These are phyloP conservation scores for Colletotrichum sp. DNA, from an alignment of 2,329 filamentous ascomycete genomes.

Conservation along the genomic window DNA sequence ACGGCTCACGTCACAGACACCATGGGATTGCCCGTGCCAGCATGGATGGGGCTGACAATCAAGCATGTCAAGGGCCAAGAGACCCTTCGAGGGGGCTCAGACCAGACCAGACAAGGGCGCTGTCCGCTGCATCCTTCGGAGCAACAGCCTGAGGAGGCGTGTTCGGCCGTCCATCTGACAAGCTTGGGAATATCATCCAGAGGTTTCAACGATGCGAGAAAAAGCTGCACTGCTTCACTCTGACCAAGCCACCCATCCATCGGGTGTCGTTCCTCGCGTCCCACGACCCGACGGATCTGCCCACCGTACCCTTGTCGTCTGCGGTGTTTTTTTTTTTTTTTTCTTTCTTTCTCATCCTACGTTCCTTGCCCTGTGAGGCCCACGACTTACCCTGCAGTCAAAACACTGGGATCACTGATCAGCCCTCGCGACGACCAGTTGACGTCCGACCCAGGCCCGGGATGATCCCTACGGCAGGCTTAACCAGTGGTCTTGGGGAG, in stretches of 20 bases:
- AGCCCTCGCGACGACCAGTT: not conserved
- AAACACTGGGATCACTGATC: constrained; percentile 9
- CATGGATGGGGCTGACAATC: constrained; percentile 1
- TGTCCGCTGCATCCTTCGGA: constrained; percentile 5
- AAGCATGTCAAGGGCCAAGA: not conserved
- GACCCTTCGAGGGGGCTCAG: not conserved
- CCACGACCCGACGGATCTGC: constrained; percentile 2
- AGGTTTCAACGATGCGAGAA: not conserved
- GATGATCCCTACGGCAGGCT: not conserved
- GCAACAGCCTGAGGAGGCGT: constrained; percentile 1
- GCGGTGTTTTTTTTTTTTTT: not conserved
- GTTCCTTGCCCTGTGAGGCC: not conserved
- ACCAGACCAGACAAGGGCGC: not conserved
- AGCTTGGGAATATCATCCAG: not conserved
- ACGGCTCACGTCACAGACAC: constrained; percentile 20
- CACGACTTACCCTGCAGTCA: not conserved
- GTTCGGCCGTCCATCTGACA: constrained; percentile 3
- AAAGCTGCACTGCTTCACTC: not conserved
- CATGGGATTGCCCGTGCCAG: constrained; percentile 13
- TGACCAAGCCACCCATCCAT: not conserved
- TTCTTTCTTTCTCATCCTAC: not conserved
- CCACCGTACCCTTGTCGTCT: not conserved
- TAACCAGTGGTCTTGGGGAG: not conserved
- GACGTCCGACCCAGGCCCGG: not conserved
- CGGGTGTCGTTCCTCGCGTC: not conserved